phyloP scores from a whole-genome alignment of 148 eudicot species.

The Persicaria maculosa region DNA sequence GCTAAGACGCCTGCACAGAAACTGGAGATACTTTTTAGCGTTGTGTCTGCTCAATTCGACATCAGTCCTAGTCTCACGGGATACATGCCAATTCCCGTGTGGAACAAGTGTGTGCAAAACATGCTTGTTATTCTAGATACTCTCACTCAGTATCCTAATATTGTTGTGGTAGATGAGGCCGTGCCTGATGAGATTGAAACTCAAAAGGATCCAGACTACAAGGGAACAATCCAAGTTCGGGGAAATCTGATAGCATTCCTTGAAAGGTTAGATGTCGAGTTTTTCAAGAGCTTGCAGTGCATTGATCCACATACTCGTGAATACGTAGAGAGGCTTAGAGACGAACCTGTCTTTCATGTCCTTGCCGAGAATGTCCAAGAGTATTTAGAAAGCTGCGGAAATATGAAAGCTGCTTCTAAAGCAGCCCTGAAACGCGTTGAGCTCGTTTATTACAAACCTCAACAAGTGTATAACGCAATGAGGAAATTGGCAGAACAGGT shows the following conservation, averaged over 20 bases:
- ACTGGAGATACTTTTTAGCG: slow-evolving; percentile 77
- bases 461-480: slow-evolving; percentile 85
- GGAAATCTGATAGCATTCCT: slow-evolving; percentile 87
- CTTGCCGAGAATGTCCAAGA: slow-evolving; percentile 78
- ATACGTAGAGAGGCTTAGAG: slow-evolving; percentile 73
- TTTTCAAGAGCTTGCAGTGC: slow-evolving; percentile 80
- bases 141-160: slow-evolving; percentile 57
- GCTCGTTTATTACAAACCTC: slow-evolving; percentile 69
- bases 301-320: slow-evolving; percentile 84
- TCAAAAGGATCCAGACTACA: slow-evolving; percentile 58
- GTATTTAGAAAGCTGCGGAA: slow-evolving; percentile 50
- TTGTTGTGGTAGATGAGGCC: slow-evolving; percentile 66
- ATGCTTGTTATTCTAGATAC: slow-evolving; percentile 66
- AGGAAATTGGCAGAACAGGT: slow-evolving; percentile 60
- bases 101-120: slow-evolving; percentile 87
- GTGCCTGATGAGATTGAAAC: slow-evolving; percentile 87
- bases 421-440: slow-evolving; percentile 69
- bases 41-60: slow-evolving; percentile 88
- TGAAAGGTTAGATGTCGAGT: slow-evolving; percentile 76
- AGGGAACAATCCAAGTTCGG: slow-evolving; percentile 74
- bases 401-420: slow-evolving; percentile 63
- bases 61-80: slow-evolving; percentile 71
- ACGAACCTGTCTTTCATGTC: slow-evolving; percentile 61
- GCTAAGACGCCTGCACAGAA: slow-evolving; percentile 97
- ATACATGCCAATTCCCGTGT: slow-evolving; percentile 73